phyloP scores from a whole-genome alignment of 176 grass and related monocot species.

The Aechmea fasciata region DNA sequence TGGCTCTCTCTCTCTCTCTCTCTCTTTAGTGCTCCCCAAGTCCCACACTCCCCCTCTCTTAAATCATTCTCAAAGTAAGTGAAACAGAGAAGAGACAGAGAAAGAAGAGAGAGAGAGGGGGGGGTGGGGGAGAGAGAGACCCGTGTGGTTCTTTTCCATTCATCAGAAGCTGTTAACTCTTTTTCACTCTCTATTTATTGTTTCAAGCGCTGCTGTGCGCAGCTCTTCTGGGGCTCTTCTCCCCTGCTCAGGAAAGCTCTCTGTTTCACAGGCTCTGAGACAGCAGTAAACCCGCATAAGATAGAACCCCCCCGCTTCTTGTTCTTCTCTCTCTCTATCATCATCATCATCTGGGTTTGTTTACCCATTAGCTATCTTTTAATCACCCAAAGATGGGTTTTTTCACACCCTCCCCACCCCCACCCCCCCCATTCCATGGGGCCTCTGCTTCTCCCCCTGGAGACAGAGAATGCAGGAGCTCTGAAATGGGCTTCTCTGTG shows the following conservation, averaged over 20 bases:
- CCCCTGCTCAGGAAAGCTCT: neutral
- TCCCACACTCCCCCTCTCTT: neutral
- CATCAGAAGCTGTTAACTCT: neutral
- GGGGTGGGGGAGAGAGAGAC: slow-evolving; percentile 2
- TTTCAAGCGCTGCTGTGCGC: neutral
- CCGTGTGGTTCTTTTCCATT: slow-evolving; percentile 7
- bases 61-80: slow-evolving; percentile 6
- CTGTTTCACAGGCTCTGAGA: neutral
- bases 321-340: neutral
- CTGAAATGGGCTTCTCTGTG: neutral
- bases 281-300: neutral
- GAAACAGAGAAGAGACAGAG: neutral
- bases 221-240: neutral
- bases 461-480: slow-evolving; percentile 1
- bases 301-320: neutral
- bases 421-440: neutral
- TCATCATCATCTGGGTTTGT: no score
- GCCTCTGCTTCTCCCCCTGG: neutral
- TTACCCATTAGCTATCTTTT: neutral
- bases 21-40: neutral
- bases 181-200: neutral
- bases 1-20: neutral
- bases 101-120: neutral
- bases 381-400: neutral
- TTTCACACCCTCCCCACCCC: neutral